Percentiles rank a stretch among this genome's conserved stretches.
Conservation (phyloP, 164 flowering plant genomes). For the Malania oleifera region DNA sequence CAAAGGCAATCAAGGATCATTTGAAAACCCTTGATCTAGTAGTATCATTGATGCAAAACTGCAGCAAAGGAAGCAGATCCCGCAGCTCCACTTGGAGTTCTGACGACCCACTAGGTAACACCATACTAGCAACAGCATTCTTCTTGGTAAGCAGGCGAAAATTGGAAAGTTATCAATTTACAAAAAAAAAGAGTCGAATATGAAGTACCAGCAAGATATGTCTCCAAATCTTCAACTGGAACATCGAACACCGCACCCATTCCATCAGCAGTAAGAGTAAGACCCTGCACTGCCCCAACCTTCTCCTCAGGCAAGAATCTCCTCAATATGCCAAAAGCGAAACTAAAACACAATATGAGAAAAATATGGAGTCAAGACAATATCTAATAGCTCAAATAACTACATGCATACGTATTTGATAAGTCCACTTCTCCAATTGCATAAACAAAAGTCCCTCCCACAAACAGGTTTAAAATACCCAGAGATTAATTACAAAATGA, state of each 20-base stretch:
- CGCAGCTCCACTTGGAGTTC: no score
- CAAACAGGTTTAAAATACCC: no score
- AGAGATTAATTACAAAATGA: no score
- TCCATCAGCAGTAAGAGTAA: conserved; percentile 80
- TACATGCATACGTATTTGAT: background rate
- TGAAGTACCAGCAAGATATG: conserved; percentile 56
- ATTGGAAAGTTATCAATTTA: no score
- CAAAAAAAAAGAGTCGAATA: no score
- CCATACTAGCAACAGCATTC: no score
- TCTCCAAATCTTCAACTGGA: conserved; percentile 55
- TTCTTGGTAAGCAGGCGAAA: no score
- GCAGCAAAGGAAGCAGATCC: no score
- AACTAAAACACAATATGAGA: conserved; percentile 28
- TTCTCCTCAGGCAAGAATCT: conserved; percentile 88
- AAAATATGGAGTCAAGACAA: background rate
- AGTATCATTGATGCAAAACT: no score
- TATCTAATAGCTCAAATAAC: background rate
- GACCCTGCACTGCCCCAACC: conserved; percentile 65
- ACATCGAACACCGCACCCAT: conserved; percentile 93
- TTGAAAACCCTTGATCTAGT: no score
- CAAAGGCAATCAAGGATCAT: no score
- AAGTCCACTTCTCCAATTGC: background rate
- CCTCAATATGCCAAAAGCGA: conserved; percentile 59
- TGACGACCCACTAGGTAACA: no score
- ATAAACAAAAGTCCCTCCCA: background rate